phyloP scores from a whole-genome alignment of 78 protist genomes.

The Cavenderia fasciculata region DNA sequence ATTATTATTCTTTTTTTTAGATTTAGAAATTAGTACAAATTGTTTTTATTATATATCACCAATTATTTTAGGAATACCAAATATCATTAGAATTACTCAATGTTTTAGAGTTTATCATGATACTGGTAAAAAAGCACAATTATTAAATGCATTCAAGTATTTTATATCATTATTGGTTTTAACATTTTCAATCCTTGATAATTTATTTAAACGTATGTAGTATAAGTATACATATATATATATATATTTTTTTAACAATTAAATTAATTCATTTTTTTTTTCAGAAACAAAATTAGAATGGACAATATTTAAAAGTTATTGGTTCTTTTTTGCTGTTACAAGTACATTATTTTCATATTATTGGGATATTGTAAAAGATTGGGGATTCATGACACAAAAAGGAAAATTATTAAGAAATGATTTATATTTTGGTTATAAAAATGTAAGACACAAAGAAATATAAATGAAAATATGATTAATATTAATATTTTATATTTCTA shows the following conservation, averaged over 20 bases:
- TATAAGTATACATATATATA: too few species aligned
- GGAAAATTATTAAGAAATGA: constrained; percentile 1
- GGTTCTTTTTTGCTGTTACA: constrained; percentile 7
- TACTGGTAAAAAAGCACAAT: neutral
- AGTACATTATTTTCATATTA: neutral
- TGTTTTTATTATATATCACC: neutral
- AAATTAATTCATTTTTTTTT: too few species aligned
- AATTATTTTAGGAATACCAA: constrained; percentile 1
- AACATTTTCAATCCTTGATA: constrained; percentile 10
- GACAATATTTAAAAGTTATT: neutral
- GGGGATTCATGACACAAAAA: neutral
- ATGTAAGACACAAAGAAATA: neutral
- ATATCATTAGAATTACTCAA: constrained; percentile 4
- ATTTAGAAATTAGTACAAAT: neutral
- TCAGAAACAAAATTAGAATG: too few species aligned
- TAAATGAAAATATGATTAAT: neutral
- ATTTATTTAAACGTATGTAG: too few species aligned
- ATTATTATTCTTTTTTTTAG: neutral
- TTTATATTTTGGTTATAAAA: constrained; percentile 1
- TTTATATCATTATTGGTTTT: constrained; percentile 13
- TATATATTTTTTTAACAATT: too few species aligned
- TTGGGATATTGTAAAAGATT: constrained; percentile 37
- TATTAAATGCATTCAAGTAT: constrained; percentile 23
- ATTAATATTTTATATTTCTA: neutral
- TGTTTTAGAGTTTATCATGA: constrained; percentile 23